A percentile compares a stretch with the other conserved stretches of the same genome.
phyloP scores from a whole-genome alignment of 345 rosid genomes.

The Bruguiera sexangula region DNA sequence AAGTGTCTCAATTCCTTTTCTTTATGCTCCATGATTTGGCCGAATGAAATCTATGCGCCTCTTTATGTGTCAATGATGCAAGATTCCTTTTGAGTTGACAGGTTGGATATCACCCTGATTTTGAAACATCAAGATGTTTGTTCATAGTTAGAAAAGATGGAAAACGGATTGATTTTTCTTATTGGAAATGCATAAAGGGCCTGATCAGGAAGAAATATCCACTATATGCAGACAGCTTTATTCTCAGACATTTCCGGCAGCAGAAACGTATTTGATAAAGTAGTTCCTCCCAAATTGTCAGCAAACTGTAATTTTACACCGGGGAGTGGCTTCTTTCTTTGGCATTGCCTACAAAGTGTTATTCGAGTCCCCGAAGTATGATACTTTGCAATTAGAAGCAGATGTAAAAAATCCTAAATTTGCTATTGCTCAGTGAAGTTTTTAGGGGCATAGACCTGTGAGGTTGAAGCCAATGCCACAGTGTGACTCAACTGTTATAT shows the following conservation, averaged over 20 bases:
- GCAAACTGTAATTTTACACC: slow-evolving; percentile 5
- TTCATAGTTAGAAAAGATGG: slow-evolving; percentile 86
- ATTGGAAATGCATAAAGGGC: slow-evolving; percentile 97
- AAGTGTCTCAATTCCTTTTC: too few species aligned
- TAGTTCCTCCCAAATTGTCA: slow-evolving; percentile 28
- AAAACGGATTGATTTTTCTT: slow-evolving; percentile 72
- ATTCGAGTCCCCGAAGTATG: not conserved
- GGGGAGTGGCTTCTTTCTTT: not conserved
- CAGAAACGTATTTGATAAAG: slow-evolving; percentile 46
- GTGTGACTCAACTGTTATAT: not conserved
- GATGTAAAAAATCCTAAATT: not conserved
- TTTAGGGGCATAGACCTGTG: not conserved
- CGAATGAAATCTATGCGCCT: too few species aligned
- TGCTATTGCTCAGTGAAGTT: not conserved
- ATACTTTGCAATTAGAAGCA: slow-evolving; percentile 7
- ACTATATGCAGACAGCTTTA: slow-evolving; percentile 80
- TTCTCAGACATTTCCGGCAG: slow-evolving; percentile 75
- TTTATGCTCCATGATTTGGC: too few species aligned
- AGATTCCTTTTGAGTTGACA: slow-evolving; percentile 28
- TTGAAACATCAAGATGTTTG: slow-evolving; percentile 70
- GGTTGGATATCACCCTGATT: slow-evolving; percentile 90
- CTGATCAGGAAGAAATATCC: slow-evolving; percentile 88
- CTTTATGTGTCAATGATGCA: slow-evolving; percentile 7
- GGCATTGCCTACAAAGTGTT: slow-evolving; percentile 1
- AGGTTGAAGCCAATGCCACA: not conserved